Base-by-base conservation (phyloP, 2,329 filamentous ascomycete species). In the Karstenula rhodostoma region DNA sequence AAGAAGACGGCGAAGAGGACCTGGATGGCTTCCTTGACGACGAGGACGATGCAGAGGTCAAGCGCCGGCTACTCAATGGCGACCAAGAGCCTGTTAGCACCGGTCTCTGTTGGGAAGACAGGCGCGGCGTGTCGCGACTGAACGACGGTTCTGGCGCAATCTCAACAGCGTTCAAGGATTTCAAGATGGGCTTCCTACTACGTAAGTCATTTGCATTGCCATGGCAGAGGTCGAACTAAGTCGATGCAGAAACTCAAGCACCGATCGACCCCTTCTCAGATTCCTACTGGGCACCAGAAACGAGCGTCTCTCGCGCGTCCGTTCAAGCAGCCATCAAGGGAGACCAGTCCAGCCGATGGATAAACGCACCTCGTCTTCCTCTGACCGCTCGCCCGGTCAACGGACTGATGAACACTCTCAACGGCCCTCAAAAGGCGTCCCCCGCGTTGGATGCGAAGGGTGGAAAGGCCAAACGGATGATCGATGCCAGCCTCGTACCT, bases 1-100 rank as follows among this genome's bases (percentile, higher is more conserved):
- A 90, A 27, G 88, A 90, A 52, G 84, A 92, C 12, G 90, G 88
- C n/a, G 90, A 92, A 17, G 90, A 92, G 63, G 93, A 96, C 61
- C 90, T 97, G 89, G 92, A 93, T 4, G 94, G 89, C 19, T 97
- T 97, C 72, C 82, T 97, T 1, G 94, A 97, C 67, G 92, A 92
- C 6, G 92, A 96, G 56, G 92, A 95, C 77, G 71, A 85, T 80
- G 61, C 80, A 78, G 73, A 82, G 78, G 65, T 83, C 76, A 85
- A 86, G 82, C 81, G 86, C 74, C 77, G 89, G 79, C 77, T 85
- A 7, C 80, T 86, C 69, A 86, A 82, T 33, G 87, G 89, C 32
- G 88, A 92, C 65, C 84, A 96, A 70, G 87, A 94, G 71, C 92
- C 93, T 0, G 82, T 90, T 44, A 91, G 86, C 73, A 92, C 89